Evolutionary conservation across 1,284 basidiomycete species (phyloP).

Genomic region (Quambalaria eucalypti): DNA sequence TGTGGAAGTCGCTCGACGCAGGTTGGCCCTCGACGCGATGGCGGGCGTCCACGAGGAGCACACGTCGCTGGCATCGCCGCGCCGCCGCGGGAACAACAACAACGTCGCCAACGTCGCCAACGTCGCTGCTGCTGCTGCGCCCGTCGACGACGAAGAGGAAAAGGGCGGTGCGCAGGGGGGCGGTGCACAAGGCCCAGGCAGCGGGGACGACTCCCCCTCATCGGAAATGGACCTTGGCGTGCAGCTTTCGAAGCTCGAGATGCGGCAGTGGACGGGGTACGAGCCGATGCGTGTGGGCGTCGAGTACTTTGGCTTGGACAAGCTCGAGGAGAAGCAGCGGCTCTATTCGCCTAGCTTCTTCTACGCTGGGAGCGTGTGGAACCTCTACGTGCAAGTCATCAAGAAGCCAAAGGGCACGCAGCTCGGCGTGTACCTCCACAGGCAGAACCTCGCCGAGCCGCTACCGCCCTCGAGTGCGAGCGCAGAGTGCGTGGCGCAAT

Average conservation of each 20-base stretch:
- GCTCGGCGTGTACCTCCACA: slow-evolving; percentile 79
- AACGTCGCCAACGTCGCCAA: not conserved
- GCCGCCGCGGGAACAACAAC: not conserved
- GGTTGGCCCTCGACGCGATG: not conserved
- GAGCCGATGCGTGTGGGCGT: slow-evolving; percentile 56
- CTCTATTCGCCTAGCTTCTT: slow-evolving; percentile 52
- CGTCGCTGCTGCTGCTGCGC: not conserved
- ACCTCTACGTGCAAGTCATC: slow-evolving; percentile 77
- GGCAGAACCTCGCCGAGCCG: slow-evolving; percentile 66
- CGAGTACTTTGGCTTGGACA: slow-evolving; percentile 80
- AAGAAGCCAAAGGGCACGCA: slow-evolving; percentile 64
- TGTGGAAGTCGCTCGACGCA: not conserved
- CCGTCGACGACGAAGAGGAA: not conserved
- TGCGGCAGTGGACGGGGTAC: slow-evolving; percentile 21
- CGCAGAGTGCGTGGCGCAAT: not conserved
- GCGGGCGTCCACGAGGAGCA: not conserved
- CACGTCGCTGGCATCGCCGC: not conserved
- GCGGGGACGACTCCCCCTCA: not conserved
- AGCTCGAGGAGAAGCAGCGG: slow-evolving; percentile 71
- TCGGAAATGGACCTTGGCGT: not conserved
- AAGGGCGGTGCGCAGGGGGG: not conserved
- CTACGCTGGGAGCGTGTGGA: slow-evolving; percentile 61
- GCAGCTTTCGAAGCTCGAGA: not conserved
- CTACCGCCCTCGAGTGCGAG: slow-evolving; percentile 47
- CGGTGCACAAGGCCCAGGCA: not conserved